These are phyloP conservation scores for Penicillium rolfsii DNA, from an alignment of 2,329 filamentous ascomycete species.

Conservation along the genomic window DNA sequence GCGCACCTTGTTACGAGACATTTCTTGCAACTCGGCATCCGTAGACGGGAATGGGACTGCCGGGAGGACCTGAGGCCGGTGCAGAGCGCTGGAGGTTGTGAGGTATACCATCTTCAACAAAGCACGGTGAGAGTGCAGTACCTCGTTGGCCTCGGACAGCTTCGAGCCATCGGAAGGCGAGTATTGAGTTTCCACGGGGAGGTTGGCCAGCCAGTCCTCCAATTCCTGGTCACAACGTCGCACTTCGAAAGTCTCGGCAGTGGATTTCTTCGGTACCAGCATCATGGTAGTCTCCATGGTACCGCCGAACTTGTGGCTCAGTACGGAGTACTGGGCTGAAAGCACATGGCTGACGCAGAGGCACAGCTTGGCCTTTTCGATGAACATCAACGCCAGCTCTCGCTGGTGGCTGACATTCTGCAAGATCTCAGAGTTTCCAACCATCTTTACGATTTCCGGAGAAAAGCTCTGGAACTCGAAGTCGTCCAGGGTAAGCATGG, in stretches of 20 bases:
- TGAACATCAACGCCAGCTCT: constrained; percentile 83
- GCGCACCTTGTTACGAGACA: constrained; percentile 79
- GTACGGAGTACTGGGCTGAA: constrained; percentile 86
- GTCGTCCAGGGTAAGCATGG: constrained; percentile 81
- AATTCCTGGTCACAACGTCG: constrained; percentile 78
- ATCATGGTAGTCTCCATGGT: constrained; percentile 82
- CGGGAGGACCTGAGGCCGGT: constrained; percentile 87
- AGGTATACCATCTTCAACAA: constrained; percentile 92
- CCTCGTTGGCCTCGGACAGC: constrained; percentile 49
- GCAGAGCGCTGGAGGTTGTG: constrained; percentile 86
- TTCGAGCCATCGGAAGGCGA: constrained; percentile 63
- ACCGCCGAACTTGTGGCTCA: constrained; percentile 74
- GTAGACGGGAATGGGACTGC: constrained; percentile 62
- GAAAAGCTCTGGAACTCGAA: constrained; percentile 76
- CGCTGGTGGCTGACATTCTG: constrained; percentile 73
- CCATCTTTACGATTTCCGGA: constrained; percentile 68
- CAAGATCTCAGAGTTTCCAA: constrained; percentile 70
- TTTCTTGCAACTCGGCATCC: constrained; percentile 74
- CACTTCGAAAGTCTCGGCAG: constrained; percentile 80
- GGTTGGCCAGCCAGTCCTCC: constrained; percentile 72
- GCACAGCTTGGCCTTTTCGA: constrained; percentile 87
- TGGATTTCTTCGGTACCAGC: constrained; percentile 84
- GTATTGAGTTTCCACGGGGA: constrained; percentile 76
- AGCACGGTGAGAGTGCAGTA: constrained; percentile 73
- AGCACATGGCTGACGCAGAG: constrained; percentile 88